Evolutionary conservation across 495 filamentous ascomycete genomes (phyloP), one percentile per base, ranked within the genome.

Genomic region (Penicillium antarcticum): DNA sequence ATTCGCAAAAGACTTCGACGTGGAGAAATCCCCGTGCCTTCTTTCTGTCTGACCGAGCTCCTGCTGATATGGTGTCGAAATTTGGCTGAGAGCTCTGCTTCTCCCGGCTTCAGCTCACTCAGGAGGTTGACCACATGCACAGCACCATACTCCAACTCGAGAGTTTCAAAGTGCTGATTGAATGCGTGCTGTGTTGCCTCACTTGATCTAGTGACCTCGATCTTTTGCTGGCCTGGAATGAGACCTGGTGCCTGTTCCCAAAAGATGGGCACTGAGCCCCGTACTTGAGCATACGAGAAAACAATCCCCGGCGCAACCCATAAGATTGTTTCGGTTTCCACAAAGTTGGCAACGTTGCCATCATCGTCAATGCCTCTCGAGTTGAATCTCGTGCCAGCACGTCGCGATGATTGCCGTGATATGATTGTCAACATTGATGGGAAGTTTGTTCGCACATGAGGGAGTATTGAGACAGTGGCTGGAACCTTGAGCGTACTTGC

Each of bases 101-200:
- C 94, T 7, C 87, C 87, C 1, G 83, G 80, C 66, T 91, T 96
- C 2, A 87, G 83, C 37, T 89, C 84, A 64, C 92, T 96, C 21
- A 98, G 81, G 5, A 98, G 78, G 59, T 98, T 97, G 19, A 98
- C 79, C 11, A 98, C 80, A 60, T 97, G 94, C 0, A 95, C 81
- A 16, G 87, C 87, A 4, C 94, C 94, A 62, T 97, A 98, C 47
- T 84, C 83, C 40, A 89, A 66, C 57, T 89, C 89, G 23, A 98
- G 76, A 4, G 80, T 74, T 40, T 90, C 87, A 59, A 98, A 92
- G 63, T 98, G 94, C 62, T 89, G 92, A 68, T 97, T 85, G 58
- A 98, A 98, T 14, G 94, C 92, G 50, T 92, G 91, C 56, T 95
- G 89, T 1, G 91, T 95, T 21, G 92, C 95, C 67, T 97, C 91